Evolutionary conservation across 2,329 filamentous ascomycete species (phyloP).

Genomic region (Albifimbria verrucaria): DNA sequence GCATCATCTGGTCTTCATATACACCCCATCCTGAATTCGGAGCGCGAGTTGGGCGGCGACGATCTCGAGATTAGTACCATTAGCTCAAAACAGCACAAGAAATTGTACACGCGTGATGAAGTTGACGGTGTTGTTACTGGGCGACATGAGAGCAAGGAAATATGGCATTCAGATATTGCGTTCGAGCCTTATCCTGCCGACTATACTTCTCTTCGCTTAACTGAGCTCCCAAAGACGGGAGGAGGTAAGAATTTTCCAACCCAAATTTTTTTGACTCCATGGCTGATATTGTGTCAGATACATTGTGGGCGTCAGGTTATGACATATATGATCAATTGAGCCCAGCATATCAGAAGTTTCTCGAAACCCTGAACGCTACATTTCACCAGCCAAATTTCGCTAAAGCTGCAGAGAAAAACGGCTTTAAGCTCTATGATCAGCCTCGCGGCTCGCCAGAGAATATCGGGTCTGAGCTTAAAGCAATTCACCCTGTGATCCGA

Average conservation of each 20-base stretch:
- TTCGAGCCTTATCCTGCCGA: constrained; percentile 64
- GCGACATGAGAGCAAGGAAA: constrained; percentile 12
- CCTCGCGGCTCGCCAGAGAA: constrained; percentile 49
- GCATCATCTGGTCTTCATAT: constrained; percentile 55
- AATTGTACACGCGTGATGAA: constrained; percentile 39
- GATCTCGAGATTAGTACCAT: constrained; percentile 62
- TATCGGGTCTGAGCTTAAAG: constrained; percentile 42
- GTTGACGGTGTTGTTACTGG: constrained; percentile 22
- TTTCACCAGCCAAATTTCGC: constrained; percentile 49
- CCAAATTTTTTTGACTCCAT: neutral
- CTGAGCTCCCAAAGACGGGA: constrained; percentile 51
- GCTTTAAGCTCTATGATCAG: constrained; percentile 42
- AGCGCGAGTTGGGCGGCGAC: constrained; percentile 47
- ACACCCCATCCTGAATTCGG: constrained; percentile 54
- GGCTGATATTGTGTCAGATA: constrained; percentile 34
- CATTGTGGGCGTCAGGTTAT: constrained; percentile 66
- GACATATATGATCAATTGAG: constrained; percentile 65
- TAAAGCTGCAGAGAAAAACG: constrained; percentile 39
- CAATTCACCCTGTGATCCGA: constrained; percentile 51
- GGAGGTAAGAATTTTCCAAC: constrained; percentile 34
- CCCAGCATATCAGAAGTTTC: constrained; percentile 51
- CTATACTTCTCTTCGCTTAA: constrained; percentile 56
- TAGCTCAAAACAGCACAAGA: constrained; percentile 52
- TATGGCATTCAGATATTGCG: constrained; percentile 62
- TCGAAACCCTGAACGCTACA: constrained; percentile 56